A percentile compares a stretch with the other conserved stretches of the same genome.
These are phyloP conservation scores for Coemansia aciculifera DNA, from an alignment of 192 early-diverging fungal species.

Conservation along the genomic window DNA sequence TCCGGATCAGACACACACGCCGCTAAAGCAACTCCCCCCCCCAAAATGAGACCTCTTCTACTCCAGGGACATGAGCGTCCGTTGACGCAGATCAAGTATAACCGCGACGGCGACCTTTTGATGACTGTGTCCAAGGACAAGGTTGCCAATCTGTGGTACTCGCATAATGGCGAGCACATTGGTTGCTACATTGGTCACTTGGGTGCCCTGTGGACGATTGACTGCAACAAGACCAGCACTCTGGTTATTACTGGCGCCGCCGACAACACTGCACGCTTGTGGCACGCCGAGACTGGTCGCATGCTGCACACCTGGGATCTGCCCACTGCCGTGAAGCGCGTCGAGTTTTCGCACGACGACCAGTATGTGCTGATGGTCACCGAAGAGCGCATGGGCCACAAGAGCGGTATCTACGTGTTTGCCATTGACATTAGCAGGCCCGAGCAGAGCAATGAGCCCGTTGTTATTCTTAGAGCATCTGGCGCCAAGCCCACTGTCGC, in stretches of 20 bases:
- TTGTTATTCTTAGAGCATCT: constrained; percentile 68
- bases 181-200: constrained; percentile 91
- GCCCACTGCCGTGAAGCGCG: constrained; percentile 86
- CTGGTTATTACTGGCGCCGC: constrained; percentile 86
- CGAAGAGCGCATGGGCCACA: constrained; percentile 94
- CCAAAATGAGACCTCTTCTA: constrained; percentile 73
- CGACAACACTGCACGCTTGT: constrained; percentile 88
- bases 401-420: constrained; percentile 82
- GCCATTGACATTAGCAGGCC: constrained; percentile 64
- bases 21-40: neutral
- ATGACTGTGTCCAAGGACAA: constrained; percentile 96
- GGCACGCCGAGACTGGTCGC: constrained; percentile 90
- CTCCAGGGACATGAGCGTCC: constrained; percentile 96
- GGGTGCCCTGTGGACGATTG: constrained; percentile 94
- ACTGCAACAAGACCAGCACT: constrained; percentile 81
- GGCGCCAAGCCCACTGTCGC: constrained; percentile 90
- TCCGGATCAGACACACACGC: neutral
- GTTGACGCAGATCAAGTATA: constrained; percentile 97
- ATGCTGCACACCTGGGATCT: constrained; percentile 90
- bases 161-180: constrained; percentile 96
- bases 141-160: constrained; percentile 92
- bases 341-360: constrained; percentile 90
- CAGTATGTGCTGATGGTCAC: constrained; percentile 86
- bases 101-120: constrained; percentile 94
- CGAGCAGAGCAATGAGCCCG: constrained; percentile 74